Percentiles rank a stretch among this genome's conserved stretches.
Conservation (phyloP, 2,329 filamentous ascomycete species). For the Beauveria sp. region DNA sequence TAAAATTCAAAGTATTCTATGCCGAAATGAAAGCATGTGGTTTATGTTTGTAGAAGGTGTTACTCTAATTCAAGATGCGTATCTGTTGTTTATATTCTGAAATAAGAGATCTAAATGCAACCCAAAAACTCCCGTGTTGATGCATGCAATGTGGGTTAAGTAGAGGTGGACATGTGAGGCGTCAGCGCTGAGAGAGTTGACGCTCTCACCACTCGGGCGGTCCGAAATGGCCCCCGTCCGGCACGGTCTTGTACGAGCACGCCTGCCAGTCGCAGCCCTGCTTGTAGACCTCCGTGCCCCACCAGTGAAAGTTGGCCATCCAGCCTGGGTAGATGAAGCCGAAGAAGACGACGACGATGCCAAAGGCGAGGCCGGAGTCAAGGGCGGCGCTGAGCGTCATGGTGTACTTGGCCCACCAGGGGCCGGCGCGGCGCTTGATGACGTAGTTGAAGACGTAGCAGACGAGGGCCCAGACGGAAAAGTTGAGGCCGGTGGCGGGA, state of each 20-base stretch:
- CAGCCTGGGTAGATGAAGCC: conserved; percentile 75
- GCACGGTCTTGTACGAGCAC: conserved; percentile 60
- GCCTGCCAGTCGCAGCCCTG: conserved; percentile 79
- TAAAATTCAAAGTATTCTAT: neutral
- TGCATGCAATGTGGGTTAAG: neutral
- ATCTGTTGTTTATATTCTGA: neutral
- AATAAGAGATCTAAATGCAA: neutral
- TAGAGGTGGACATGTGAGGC: neutral
- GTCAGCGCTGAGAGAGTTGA: neutral
- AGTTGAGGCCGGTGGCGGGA: conserved; percentile 79
- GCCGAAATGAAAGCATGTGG: neutral
- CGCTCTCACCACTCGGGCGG: conserved; percentile 46
- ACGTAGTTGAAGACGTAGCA: conserved; percentile 79
- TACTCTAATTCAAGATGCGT: neutral
- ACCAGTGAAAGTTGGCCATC: conserved; percentile 71
- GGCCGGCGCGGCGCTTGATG: conserved; percentile 58
- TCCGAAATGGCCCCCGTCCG: conserved; percentile 58
- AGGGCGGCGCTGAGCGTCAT: conserved; percentile 81
- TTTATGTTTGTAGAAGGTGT: neutral
- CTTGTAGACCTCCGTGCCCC: conserved; percentile 82
- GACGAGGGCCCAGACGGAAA: conserved; percentile 77
- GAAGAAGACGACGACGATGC: conserved; percentile 78
- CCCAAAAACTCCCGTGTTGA: neutral
- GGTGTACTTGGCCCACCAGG: conserved; percentile 88
- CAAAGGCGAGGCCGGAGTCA: conserved; percentile 75